These are phyloP conservation scores for Cryphonectria carpinicola DNA, from an alignment of 2,329 filamentous ascomycete species.

Conservation along the genomic window DNA sequence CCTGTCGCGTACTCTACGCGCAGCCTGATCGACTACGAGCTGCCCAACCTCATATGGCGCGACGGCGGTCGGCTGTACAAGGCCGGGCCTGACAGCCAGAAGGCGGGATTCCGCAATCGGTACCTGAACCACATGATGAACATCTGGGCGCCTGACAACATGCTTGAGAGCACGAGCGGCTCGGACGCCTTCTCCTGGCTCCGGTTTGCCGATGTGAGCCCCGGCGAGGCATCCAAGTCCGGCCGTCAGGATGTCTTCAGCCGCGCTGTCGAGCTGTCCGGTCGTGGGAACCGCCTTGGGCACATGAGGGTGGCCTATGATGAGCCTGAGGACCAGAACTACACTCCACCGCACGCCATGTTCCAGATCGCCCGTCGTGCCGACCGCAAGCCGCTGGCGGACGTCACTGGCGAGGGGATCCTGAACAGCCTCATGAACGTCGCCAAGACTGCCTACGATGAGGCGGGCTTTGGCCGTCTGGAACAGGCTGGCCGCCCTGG, in stretches of 20 bases:
- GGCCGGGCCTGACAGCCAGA: constrained; percentile 71
- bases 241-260: constrained; percentile 74
- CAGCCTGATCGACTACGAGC: constrained; percentile 80
- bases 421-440: constrained; percentile 81
- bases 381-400: constrained; percentile 67
- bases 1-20: constrained; percentile 85
- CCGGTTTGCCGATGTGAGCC: constrained; percentile 79
- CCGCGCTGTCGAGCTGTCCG: constrained; percentile 66
- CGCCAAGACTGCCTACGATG: constrained; percentile 64
- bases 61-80: constrained; percentile 77
- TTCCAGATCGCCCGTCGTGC: constrained; percentile 78
- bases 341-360: constrained; percentile 74
- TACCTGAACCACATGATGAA: constrained; percentile 84
- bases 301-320: constrained; percentile 73
- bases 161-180: constrained; percentile 64
- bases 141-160: constrained; percentile 82
- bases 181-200: constrained; percentile 84
- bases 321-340: constrained; percentile 63
- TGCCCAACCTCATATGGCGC: constrained; percentile 83
- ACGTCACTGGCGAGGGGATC: constrained; percentile 72
- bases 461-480: constrained; percentile 74
- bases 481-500: constrained; percentile 81
- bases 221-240: constrained; percentile 70
- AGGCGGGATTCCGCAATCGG: constrained; percentile 79
- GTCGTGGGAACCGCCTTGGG: constrained; percentile 63